Evolutionary conservation across 441 rosid species (phyloP).

Genomic region (Mallotus repandus): DNA sequence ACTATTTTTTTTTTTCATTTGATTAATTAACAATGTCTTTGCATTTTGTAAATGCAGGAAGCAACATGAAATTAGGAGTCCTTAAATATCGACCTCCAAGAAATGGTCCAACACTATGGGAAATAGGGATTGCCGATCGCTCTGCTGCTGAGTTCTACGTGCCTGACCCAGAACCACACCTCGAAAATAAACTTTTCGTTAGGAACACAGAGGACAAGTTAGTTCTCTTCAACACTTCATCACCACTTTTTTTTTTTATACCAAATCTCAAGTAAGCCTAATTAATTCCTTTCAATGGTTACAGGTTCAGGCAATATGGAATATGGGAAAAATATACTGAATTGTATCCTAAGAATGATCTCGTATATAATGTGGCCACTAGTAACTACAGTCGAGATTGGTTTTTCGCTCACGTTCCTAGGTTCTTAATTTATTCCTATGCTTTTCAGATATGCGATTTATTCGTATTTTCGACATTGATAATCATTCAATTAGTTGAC

Average conservation of each 20-base stretch:
- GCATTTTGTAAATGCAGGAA: slow-evolving; percentile 31
- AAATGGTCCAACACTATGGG: slow-evolving; percentile 70
- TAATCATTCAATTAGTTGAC: not conserved
- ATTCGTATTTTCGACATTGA: no score
- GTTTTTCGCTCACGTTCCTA: slow-evolving; percentile 78
- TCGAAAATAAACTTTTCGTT: slow-evolving; percentile 33
- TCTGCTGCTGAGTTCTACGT: slow-evolving; percentile 55
- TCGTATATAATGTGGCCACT: slow-evolving; percentile 54
- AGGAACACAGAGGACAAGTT: slow-evolving; percentile 34
- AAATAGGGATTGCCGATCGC: slow-evolving; percentile 68
- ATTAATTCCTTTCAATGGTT: not conserved
- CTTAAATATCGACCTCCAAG: slow-evolving; percentile 54
- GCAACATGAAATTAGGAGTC: slow-evolving; percentile 29
- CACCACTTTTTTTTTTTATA: not conserved
- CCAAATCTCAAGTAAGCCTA: not conserved
- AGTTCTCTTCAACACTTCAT: not conserved
- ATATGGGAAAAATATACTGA: slow-evolving; percentile 76
- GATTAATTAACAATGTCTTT: not conserved
- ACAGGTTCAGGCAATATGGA: slow-evolving; percentile 87
- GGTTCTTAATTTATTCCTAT: slow-evolving; percentile 29
- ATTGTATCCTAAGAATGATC: slow-evolving; percentile 60
- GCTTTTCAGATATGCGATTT: no score
- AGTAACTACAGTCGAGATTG: slow-evolving; percentile 63
- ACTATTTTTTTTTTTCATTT: not conserved
- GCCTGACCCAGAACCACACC: slow-evolving; percentile 49